Evolutionary conservation across 2,329 filamentous ascomycete genomes (phyloP).

Genomic region (Fusarium sp.): DNA sequence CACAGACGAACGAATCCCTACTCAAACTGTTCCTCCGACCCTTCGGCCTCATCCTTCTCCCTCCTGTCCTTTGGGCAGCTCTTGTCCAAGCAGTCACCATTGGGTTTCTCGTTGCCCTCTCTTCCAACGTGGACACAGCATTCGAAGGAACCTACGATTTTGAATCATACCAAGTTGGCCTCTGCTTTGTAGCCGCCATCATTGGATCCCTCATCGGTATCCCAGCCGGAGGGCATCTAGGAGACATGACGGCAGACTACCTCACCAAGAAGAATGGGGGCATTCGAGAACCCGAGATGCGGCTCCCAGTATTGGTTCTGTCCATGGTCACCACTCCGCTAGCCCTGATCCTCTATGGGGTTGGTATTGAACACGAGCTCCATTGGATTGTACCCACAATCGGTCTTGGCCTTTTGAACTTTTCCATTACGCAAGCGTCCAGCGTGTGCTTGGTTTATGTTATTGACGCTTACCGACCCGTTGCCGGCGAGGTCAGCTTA

Average conservation of each 20-base stretch:
- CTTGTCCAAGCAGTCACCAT: conserved; percentile 69
- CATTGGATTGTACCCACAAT: conserved; percentile 72
- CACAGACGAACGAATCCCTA: conserved; percentile 63
- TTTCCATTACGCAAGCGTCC: conserved; percentile 69
- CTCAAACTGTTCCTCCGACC: conserved; percentile 66
- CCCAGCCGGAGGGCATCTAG: conserved; percentile 64
- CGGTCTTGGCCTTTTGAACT: conserved; percentile 68
- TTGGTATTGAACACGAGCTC: conserved; percentile 62
- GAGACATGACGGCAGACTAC: conserved; percentile 64
- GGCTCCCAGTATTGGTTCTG: conserved; percentile 68
- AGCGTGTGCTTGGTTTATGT: conserved; percentile 71
- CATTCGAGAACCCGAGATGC: conserved; percentile 73
- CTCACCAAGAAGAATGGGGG: conserved; percentile 69
- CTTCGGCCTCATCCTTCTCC: conserved; percentile 65
- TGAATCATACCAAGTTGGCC: conserved; percentile 62
- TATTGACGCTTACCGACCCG: conserved; percentile 71
- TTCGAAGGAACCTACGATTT: conserved; percentile 62
- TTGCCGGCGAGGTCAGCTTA: conserved; percentile 70
- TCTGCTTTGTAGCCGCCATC: conserved; percentile 66
- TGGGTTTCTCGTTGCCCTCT: conserved; percentile 69
- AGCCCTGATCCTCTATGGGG: conserved; percentile 62
- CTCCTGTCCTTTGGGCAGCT: conserved; percentile 70
- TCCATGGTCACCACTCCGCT: conserved; percentile 67
- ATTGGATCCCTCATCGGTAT: conserved; percentile 66
- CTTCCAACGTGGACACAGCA: conserved; percentile 66